Conservation (phyloP, 768 basidiomycete species). For the Hirschioporus abietinus region DNA sequence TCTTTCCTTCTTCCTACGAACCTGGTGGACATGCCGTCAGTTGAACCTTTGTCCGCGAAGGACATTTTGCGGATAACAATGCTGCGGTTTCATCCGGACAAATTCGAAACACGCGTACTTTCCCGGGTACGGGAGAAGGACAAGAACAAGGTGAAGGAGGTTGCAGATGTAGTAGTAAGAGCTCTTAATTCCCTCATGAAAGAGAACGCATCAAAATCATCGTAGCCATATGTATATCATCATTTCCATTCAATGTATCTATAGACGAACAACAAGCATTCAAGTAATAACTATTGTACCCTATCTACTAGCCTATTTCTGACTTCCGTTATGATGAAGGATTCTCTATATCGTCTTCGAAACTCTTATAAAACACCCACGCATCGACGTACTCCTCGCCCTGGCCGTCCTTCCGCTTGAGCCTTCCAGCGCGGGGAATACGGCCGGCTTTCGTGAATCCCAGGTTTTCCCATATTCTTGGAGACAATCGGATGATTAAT, state of each 20-base stretch:
- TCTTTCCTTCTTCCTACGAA: slow-evolving; percentile 49
- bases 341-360: slow-evolving; percentile 31
- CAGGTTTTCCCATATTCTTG: slow-evolving; percentile 77
- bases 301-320: not conserved
- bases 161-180: slow-evolving; percentile 58
- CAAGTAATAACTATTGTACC: not conserved
- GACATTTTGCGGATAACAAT: slow-evolving; percentile 64
- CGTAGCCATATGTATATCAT: not conserved
- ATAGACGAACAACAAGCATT: not conserved
- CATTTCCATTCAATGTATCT: not conserved
- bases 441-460: slow-evolving; percentile 75
- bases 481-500: slow-evolving; percentile 6
- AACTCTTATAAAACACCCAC: slow-evolving; percentile 77
- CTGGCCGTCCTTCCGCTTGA: slow-evolving; percentile 57
- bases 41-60: slow-evolving; percentile 40
- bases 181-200: slow-evolving; percentile 54
- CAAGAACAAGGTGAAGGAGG: slow-evolving; percentile 46
- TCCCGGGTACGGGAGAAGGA: slow-evolving; percentile 42
- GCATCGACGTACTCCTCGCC: slow-evolving; percentile 91
- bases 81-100: slow-evolving; percentile 76
- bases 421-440: slow-evolving; percentile 71
- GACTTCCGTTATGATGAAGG: not conserved
- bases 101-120: slow-evolving; percentile 74
- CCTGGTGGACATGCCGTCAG: slow-evolving; percentile 16
- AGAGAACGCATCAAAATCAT: slow-evolving; percentile 9